Base-by-base conservation (phyloP, 2,329 filamentous ascomycete species). In the Pseudocercospora macadamiae region DNA sequence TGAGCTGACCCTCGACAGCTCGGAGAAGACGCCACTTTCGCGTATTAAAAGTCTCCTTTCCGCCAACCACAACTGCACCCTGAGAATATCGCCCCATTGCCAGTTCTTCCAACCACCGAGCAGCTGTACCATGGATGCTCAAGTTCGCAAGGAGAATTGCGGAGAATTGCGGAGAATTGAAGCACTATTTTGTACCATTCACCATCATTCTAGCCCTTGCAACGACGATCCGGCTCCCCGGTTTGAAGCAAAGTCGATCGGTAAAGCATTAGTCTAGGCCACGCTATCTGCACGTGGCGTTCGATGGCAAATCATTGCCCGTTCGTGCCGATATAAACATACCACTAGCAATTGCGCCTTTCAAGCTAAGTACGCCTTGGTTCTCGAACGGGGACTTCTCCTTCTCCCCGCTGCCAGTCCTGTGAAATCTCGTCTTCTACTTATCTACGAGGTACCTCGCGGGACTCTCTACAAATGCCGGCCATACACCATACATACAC, bases 251-350 rank as follows among this genome's bases (percentile, higher is more conserved):
- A 42, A 9, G 37, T 12, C 32, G 52, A 55, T 48, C 39, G n/a
- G 23, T 39, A 28, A 25, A 51, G 9, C 12, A 9, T 36, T 12
- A 42, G 6, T 51, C 19, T 16, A 44, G 47, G 21, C 32, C 36
- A 57, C 47, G 54, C 54, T 52, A 57, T 25, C 36, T 52, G 34
- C 47, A 57, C 54, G 47, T 57, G 54, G 54, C 54, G 48, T 25
- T 23, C n/a, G 9, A 26, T 23, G 26, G 47, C 54, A 44, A 57
- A 57, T 57, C 54, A 57, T n/a, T 34, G 37, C 25, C 39, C 12
- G 3, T 12, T 45, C 42, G 30, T 23, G 26, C 26, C 37, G 18
- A 26, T 19, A 25, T 23, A 30, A 37, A 48, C 42, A 55, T 44
- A 49, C 53, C 53, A 30, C 42, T 26, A 49, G 19, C 45, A 7